These are phyloP conservation scores for Saccharum officinarum DNA, from an alignment of 176 grass and related monocot genomes.

Conservation along the genomic window DNA sequence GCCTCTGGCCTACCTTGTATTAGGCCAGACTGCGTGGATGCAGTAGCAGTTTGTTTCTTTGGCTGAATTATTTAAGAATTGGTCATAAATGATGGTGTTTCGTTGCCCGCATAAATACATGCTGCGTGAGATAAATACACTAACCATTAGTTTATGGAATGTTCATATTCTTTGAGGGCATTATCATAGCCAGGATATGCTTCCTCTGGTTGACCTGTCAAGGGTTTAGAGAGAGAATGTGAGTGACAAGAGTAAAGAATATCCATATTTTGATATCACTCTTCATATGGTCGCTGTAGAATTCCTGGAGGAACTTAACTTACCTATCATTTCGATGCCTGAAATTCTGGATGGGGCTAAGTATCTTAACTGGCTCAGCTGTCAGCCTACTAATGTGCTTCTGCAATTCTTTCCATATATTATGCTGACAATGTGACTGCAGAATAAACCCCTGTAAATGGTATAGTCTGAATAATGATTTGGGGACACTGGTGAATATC, in stretches of 20 bases:
- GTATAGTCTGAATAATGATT: slow-evolving; percentile 48
- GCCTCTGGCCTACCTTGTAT: background rate
- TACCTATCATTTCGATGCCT: slow-evolving; percentile 29
- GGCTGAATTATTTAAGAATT: background rate
- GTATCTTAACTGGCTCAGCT: slow-evolving; percentile 38
- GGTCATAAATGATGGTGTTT: background rate
- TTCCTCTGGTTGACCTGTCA: background rate
- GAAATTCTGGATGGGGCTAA: background rate
- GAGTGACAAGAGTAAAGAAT: background rate
- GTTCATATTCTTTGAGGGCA: background rate
- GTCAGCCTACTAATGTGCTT: slow-evolving; percentile 32
- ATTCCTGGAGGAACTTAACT: slow-evolving; percentile 8
- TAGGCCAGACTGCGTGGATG: background rate
- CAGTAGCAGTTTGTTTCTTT: background rate
- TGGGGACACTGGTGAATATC: background rate
- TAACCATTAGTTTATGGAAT: background rate
- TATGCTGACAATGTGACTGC: background rate
- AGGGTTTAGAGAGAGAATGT: background rate
- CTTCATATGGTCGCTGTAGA: slow-evolving; percentile 20
- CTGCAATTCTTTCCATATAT: background rate
- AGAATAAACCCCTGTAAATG: slow-evolving; percentile 37
- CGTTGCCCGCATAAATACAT: background rate
- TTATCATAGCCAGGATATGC: background rate
- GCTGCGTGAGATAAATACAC: background rate
- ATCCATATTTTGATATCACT: background rate